These are phyloP conservation scores for Candida succiphila DNA, from an alignment of 805 yeast genomes.

Conservation along the genomic window DNA sequence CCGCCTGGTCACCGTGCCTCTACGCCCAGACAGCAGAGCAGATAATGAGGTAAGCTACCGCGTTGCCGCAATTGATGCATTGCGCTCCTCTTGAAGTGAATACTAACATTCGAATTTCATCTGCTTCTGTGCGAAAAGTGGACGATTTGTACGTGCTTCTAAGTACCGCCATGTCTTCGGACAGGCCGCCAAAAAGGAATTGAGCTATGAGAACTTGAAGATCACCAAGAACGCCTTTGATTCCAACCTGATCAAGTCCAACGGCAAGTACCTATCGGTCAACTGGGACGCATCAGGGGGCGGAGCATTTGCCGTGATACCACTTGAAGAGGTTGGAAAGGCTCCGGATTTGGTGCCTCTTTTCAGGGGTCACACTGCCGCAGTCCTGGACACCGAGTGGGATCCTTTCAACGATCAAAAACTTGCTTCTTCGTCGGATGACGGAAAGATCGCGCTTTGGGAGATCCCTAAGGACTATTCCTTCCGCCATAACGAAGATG, in stretches of 20 bases:
- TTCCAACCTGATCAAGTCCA: conserved; percentile 78
- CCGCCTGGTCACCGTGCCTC: too few species aligned
- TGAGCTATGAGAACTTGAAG: conserved; percentile 64
- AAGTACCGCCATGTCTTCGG: conserved; percentile 96
- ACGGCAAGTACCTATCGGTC: conserved; percentile 77
- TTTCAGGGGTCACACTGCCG: conserved; percentile 92
- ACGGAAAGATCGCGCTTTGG: conserved; percentile 78
- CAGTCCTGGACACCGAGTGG: conserved; percentile 92
- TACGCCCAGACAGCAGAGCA: too few species aligned
- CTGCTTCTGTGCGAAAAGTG: too few species aligned
- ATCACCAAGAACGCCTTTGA: conserved; percentile 94
- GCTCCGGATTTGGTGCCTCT: conserved; percentile 89
- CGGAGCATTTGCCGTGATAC: conserved; percentile 94
- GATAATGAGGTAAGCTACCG: too few species aligned
- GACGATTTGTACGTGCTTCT: conserved; percentile 91
- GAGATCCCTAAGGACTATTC: conserved; percentile 76
- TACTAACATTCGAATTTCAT: too few species aligned
- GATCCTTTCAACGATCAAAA: conserved; percentile 78
- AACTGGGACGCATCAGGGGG: conserved; percentile 96
- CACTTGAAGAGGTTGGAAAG: conserved; percentile 78
- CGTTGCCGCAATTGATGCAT: too few species aligned
- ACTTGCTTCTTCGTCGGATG: conserved; percentile 74
- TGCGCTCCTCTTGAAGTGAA: too few species aligned
- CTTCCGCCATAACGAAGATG: conserved; percentile 47
- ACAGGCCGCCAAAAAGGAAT: conserved; percentile 66